Percentiles rank a stretch among this genome's conserved stretches.
Conservation (phyloP, 306 rosid genomes). For the Prunus armeniaca region DNA sequence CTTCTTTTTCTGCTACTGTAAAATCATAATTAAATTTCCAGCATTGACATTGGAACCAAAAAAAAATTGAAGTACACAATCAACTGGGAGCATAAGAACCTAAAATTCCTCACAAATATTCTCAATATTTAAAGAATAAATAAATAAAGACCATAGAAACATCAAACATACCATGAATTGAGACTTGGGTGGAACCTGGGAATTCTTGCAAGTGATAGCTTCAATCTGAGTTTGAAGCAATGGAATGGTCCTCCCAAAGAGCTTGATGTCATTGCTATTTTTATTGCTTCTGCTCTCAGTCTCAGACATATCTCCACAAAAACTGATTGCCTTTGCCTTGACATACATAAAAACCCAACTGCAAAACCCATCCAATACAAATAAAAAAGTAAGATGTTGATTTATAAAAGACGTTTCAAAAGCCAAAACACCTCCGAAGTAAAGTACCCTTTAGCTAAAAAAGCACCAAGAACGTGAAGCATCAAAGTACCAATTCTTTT, state of each 20-base stretch:
- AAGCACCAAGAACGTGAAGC: slow-evolving; percentile 73
- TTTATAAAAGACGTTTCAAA: slow-evolving; percentile 20
- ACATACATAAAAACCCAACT: slow-evolving; percentile 20
- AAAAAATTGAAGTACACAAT: too few species aligned
- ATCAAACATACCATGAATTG: slow-evolving; percentile 27
- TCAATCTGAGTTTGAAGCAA: slow-evolving; percentile 47
- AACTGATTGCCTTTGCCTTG: slow-evolving; percentile 4
- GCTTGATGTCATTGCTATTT: slow-evolving; percentile 41
- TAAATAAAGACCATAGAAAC: neutral
- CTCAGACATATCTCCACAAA: slow-evolving; percentile 28
- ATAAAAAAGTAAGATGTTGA: neutral
- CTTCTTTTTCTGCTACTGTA: too few species aligned
- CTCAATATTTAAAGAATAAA: too few species aligned
- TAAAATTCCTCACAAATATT: too few species aligned
- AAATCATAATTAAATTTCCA: too few species aligned
- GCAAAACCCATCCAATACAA: slow-evolving; percentile 22
- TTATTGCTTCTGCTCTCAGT: neutral
- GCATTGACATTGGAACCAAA: too few species aligned
- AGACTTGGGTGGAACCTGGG: slow-evolving; percentile 41
- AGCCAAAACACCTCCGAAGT: slow-evolving; percentile 22
- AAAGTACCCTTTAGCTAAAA: slow-evolving; percentile 37
- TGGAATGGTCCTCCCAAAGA: slow-evolving; percentile 66
- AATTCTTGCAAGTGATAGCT: slow-evolving; percentile 20
- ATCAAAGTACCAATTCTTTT: slow-evolving; percentile 36
- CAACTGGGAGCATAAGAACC: too few species aligned